Evolutionary conservation across 768 basidiomycete species (phyloP), one percentile per base, ranked within the genome.

Genomic region (Auricularia sp.): DNA sequence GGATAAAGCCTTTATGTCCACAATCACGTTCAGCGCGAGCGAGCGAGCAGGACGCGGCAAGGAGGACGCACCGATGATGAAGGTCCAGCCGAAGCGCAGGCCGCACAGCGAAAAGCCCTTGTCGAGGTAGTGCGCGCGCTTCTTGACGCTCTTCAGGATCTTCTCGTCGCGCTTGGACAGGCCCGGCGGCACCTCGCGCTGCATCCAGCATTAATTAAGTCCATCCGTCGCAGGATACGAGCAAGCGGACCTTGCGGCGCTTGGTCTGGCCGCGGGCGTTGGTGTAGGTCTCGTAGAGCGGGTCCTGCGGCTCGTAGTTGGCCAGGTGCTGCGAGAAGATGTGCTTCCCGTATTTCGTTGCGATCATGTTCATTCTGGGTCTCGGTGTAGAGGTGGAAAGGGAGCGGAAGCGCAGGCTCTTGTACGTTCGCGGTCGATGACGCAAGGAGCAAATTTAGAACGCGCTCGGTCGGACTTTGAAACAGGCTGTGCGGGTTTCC

Each of bases 61-160:
- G 51, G 7, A 37, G 35, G 39, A 5, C 39, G 39, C 39, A 42
- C 39, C 39, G 65, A 94, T 88, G 70, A 91, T 73, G 75, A 92
- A 89, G 0, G 91, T 84, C 88, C 88, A 94, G 0, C 94, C 94
- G 66, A 96, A 93, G 13, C 85, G 84, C 63, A 95, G 72, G 10
- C 94, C 92, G 66, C 86, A 89, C 1, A 96, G 36, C 54, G 72
- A 79, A 79, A 97, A 91, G 2, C 90, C 86, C 74, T 92, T 94
- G 77, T 97, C 94, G 64, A 97, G 86, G 72, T 87, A 84, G 69
- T 90, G 90, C 1, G 92, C 93, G 5, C 92, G 81, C 39, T 81
- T 80, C 70, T 90, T 85, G 37, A 97, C 85, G 21, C 86, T 83
- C 68, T 82, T 82, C 51, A 97, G 79, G 62, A 94, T 87, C 61